Evolutionary conservation across 2,329 filamentous ascomycete genomes (phyloP).

Genomic region (Fusarium nurragi): DNA sequence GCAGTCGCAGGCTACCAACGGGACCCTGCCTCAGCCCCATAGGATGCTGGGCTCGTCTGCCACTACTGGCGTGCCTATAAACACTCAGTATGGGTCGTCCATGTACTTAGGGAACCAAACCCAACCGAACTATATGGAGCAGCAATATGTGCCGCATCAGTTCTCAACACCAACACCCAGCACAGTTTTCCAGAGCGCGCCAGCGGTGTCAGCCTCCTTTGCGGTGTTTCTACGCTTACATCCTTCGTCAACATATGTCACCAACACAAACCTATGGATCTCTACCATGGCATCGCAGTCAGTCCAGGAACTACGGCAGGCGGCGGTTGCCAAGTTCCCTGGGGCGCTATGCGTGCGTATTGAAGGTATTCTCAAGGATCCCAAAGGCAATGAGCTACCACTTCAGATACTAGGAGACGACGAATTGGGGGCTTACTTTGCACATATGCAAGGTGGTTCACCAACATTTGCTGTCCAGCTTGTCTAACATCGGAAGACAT

Average conservation of each 20-base stretch:
- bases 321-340: conserved; percentile 69
- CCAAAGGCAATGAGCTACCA: conserved; percentile 67
- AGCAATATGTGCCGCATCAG: conserved; percentile 47
- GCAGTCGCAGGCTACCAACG: conserved; percentile 35
- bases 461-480: conserved; percentile 57
- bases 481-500: conserved; percentile 41
- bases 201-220: conserved; percentile 48
- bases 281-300: conserved; percentile 67
- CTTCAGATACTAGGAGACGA: conserved; percentile 75
- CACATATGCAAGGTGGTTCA: conserved; percentile 63
- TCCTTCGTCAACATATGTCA: conserved; percentile 66
- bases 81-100: conserved; percentile 51
- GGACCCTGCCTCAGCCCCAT: conserved; percentile 34
- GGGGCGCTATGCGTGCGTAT: conserved; percentile 67
- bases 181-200: conserved; percentile 40
- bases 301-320: conserved; percentile 69
- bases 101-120: conserved; percentile 52
- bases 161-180: conserved; percentile 39
- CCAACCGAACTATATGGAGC: conserved; percentile 50
- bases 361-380: conserved; percentile 72
- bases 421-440: conserved; percentile 77
- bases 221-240: conserved; percentile 77
- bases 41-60: conserved; percentile 43
- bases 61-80: conserved; percentile 43
- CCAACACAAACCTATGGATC: conserved; percentile 69